Conservation (phyloP, 2,329 filamentous ascomycete genomes). For the Fusarium liriodendri region DNA sequence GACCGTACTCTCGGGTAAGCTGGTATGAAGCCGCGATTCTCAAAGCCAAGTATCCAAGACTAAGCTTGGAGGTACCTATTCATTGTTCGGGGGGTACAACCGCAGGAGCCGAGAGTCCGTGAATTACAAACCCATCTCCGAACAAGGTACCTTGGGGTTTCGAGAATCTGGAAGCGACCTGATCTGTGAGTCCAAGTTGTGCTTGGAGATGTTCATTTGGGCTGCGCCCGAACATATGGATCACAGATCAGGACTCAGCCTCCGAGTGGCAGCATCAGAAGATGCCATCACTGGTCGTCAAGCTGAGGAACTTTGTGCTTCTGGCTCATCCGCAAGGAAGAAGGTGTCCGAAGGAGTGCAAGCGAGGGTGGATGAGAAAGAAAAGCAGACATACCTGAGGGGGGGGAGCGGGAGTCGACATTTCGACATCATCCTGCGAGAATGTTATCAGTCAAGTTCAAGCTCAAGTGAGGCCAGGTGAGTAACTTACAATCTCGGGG, state of each 20-base stretch:
- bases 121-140: too few relatives aligned
- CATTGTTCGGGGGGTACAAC: neutral
- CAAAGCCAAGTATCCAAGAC: conserved; percentile 12
- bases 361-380: conserved; percentile 29
- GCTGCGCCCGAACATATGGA: neutral
- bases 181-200: conserved; percentile 5
- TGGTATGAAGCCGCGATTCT: conserved; percentile 12
- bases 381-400: conserved; percentile 32
- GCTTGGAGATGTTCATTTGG: conserved; percentile 15
- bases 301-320: conserved; percentile 6
- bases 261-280: neutral
- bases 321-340: conserved; percentile 22
- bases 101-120: too few relatives aligned
- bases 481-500: neutral
- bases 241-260: neutral
- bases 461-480: neutral
- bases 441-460: neutral
- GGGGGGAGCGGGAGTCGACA: neutral
- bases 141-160: conserved; percentile 3
- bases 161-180: conserved; percentile 9
- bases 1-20: conserved; percentile 8
- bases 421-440: neutral
- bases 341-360: conserved; percentile 14
- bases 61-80: conserved; percentile 9
- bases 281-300: neutral